Base-by-base conservation (phyloP, 306 rosid species). In the Pterocarpus santalinus region DNA sequence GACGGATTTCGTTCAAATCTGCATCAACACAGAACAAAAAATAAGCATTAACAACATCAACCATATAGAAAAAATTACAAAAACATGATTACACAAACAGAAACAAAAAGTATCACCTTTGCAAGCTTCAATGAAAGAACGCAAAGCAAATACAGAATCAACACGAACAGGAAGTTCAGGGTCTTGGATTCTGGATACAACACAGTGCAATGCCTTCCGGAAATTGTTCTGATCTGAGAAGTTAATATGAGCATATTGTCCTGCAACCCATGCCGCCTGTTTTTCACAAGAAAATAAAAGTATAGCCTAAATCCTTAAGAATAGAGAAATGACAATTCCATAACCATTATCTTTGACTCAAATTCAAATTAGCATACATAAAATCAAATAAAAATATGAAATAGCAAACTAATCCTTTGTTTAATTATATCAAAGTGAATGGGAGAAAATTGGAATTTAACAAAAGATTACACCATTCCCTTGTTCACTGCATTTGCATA, bases 181-280 rank as follows among this genome's bases (percentile, higher is more conserved):
- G 82, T 95, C 98, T 64, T 89, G 94, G 95, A 92, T 91, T 82
- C 97, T 95, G 51, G 94, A 83, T 9, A 95, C 95, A 70, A 95
- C 98, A 84, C 97, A 92, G 69, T 91, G 97, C 90, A 95, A 86
- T 62, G 98, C 98, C 70, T 78, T 90, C 10, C 84, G 91, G 79
- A 92, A 95, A 83, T 92, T 95, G 86, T 95, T 87, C 79, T 90
- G 97, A 73, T 95, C 95, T 17, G 92, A 85, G 77, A 92, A 95
- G 86, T 79, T 95, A 68, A 95, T 86, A 78, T 92, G 94, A 52
- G 98, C 97, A 83, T 95, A 95, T 76, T 95, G 98, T 83, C 98
- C 98, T 0, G 97, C 97, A 81, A 95, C 98, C 98, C 98, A 95
- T 62, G 98, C 94, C 4, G 98, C 98, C 98, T 95, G 82, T 80